These are phyloP conservation scores for Oropetium thomaeum DNA, from an alignment of 176 grass and related monocot genomes.

Conservation along the genomic window DNA sequence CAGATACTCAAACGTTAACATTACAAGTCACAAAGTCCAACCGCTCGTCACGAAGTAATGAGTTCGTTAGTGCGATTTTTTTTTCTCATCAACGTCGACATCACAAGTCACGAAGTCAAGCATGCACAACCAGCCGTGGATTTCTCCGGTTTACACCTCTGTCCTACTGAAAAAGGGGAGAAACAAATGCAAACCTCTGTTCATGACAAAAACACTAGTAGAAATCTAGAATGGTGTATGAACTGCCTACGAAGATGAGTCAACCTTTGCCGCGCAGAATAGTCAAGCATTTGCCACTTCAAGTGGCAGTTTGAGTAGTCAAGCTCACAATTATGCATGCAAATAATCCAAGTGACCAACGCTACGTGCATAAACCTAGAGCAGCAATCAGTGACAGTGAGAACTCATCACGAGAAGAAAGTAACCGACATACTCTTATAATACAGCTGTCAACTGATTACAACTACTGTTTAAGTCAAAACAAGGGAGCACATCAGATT, in stretches of 20 bases:
- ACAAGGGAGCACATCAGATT: neutral
- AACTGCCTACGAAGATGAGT: neutral
- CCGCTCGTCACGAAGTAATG: no score
- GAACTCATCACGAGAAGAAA: neutral
- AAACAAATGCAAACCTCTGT: no score
- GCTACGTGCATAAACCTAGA: neutral
- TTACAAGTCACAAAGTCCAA: neutral
- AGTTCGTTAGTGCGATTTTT: no score
- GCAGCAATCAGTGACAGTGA: no score
- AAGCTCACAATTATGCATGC: neutral
- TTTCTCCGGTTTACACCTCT: slow-evolving; percentile 19
- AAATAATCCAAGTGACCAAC: neutral
- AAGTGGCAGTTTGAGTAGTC: neutral
- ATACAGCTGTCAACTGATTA: slow-evolving; percentile 22
- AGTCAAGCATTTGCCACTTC: neutral
- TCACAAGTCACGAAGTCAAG: neutral
- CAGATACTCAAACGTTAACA: neutral
- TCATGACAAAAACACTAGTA: neutral
- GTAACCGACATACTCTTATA: neutral
- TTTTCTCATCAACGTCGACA: no score
- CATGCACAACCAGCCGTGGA: neutral
- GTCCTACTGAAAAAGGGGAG: no score
- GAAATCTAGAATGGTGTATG: no score
- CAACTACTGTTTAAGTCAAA: slow-evolving; percentile 25
- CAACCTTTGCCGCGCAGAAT: neutral